phyloP scores from a whole-genome alignment of 2,329 filamentous ascomycete genomes.

The Sphaerostilbella broomeana region DNA sequence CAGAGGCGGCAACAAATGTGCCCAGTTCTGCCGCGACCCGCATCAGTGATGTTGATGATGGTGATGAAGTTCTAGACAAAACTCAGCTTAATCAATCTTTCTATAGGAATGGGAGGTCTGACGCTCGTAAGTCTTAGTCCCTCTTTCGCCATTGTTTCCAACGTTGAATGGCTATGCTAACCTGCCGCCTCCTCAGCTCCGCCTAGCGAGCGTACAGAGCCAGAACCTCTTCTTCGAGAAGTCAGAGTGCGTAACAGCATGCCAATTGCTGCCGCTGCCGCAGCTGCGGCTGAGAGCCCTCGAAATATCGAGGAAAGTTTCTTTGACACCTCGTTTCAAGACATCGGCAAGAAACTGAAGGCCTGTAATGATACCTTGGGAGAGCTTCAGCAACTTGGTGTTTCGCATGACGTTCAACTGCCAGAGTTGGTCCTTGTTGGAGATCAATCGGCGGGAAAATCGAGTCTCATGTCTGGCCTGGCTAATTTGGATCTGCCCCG shows the following conservation, averaged over 20 bases:
- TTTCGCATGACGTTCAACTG: constrained; percentile 63
- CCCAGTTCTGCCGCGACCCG: no score
- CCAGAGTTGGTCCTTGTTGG: constrained; percentile 79
- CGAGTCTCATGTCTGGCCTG: constrained; percentile 58
- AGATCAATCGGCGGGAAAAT: constrained; percentile 81
- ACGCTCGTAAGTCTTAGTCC: constrained; percentile 31
- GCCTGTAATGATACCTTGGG: constrained; percentile 59
- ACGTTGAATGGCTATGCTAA: constrained; percentile 12
- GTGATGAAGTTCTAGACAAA: constrained; percentile 15
- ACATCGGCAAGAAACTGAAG: constrained; percentile 58
- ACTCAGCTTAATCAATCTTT: constrained; percentile 19
- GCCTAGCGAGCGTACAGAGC: constrained; percentile 29
- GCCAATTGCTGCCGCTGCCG: neutral
- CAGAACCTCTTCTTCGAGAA: constrained; percentile 32
- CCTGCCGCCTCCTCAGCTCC: constrained; percentile 23
- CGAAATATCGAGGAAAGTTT: constrained; percentile 31
- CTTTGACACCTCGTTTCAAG: constrained; percentile 38
- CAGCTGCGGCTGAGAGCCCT: constrained; percentile 17
- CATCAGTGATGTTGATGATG: no score
- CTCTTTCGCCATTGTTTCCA: neutral
- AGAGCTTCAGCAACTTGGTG: constrained; percentile 63
- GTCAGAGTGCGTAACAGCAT: constrained; percentile 26
- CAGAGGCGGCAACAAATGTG: constrained; percentile 17
- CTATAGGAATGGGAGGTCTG: constrained; percentile 27
- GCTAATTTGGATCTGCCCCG: constrained; percentile 66